Evolutionary conservation across 164 flowering plant species (phyloP).

Genomic region (Brasenia schreberi): DNA sequence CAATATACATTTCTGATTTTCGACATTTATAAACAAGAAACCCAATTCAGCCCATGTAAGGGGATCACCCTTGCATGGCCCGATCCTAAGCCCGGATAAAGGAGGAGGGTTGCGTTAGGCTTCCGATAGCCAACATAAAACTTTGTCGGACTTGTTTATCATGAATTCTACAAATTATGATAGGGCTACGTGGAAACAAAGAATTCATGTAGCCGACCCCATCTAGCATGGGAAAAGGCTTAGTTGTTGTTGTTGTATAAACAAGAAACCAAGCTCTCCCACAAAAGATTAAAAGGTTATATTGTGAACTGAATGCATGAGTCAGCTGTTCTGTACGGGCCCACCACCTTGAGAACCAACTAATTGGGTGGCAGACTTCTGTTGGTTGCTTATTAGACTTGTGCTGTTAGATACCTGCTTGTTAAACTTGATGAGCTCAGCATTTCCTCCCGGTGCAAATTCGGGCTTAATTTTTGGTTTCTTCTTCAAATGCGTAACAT

Average conservation of each 20-base stretch:
- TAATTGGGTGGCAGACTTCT: neutral
- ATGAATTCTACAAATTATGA: too few relatives aligned
- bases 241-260: too few relatives aligned
- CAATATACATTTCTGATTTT: neutral
- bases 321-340: conserved; percentile 1
- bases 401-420: conserved; percentile 1
- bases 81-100: too few relatives aligned
- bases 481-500: conserved; percentile 5
- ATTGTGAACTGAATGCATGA: too few relatives aligned
- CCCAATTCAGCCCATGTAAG: too few relatives aligned
- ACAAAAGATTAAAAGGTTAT: neutral
- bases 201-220: too few relatives aligned
- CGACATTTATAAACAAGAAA: neutral
- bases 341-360: neutral
- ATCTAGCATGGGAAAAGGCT: too few relatives aligned
- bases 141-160: too few relatives aligned
- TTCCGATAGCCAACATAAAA: too few relatives aligned
- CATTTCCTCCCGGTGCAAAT: conserved; percentile 3
- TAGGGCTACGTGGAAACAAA: too few relatives aligned
- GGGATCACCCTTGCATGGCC: too few relatives aligned
- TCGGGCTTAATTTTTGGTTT: conserved; percentile 12
- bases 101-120: too few relatives aligned
- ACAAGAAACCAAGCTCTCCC: neutral
- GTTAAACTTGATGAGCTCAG: neutral
- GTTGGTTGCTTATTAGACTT: conserved; percentile 1